Evolutionary conservation across 495 filamentous ascomycete genomes (phyloP).

Genomic region (Aspergillus mulundensis): DNA sequence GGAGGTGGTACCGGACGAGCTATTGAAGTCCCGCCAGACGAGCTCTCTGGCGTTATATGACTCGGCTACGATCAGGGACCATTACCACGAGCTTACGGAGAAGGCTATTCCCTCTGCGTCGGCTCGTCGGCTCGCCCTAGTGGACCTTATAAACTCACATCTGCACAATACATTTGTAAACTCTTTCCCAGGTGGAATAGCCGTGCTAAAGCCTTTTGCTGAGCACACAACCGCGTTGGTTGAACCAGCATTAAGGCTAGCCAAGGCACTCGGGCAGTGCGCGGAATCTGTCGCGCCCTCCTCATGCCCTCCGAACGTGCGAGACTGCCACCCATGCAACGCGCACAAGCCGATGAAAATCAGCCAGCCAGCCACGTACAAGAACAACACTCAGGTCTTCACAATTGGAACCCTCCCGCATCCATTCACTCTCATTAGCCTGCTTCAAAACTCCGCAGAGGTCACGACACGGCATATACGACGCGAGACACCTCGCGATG

Average conservation of each 20-base stretch:
- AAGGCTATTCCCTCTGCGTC: constrained; percentile 52
- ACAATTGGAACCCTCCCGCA: constrained; percentile 86
- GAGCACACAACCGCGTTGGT: constrained; percentile 68
- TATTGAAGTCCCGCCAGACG: constrained; percentile 63
- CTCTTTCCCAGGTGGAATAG: constrained; percentile 68
- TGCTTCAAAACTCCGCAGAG: constrained; percentile 51
- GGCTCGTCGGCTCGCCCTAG: constrained; percentile 58
- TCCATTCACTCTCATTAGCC: constrained; percentile 72
- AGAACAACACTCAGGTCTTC: constrained; percentile 61
- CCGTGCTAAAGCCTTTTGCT: constrained; percentile 72
- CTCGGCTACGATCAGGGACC: constrained; percentile 49
- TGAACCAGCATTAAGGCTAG: constrained; percentile 64
- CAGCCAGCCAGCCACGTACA: constrained; percentile 53
- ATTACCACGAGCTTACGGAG: constrained; percentile 63
- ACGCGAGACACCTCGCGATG: constrained; percentile 69
- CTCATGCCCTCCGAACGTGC: constrained; percentile 83
- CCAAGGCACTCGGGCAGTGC: constrained; percentile 68
- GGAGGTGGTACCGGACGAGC: constrained; percentile 50
- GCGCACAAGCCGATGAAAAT: constrained; percentile 50
- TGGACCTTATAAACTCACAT: constrained; percentile 76
- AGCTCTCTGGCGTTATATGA: constrained; percentile 77
- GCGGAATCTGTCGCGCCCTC: constrained; percentile 62
- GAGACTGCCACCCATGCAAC: constrained; percentile 69
- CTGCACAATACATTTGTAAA: constrained; percentile 83
- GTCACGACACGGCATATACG: constrained; percentile 67